These are phyloP conservation scores for Sclerotinia minor DNA, from an alignment of 2,329 filamentous ascomycete genomes.

Conservation along the genomic window DNA sequence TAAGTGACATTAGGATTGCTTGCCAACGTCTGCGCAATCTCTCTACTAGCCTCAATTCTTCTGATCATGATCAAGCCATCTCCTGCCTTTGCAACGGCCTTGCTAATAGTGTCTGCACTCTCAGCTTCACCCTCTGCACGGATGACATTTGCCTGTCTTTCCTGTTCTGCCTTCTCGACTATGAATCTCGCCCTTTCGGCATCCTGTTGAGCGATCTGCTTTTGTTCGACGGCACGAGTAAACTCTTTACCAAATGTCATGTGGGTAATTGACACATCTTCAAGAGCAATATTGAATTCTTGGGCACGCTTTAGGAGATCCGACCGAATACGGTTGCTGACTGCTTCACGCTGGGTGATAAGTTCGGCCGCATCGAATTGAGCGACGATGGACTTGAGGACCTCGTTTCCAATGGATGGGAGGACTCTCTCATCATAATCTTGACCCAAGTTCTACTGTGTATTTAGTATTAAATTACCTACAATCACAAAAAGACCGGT, in stretches of 20 bases:
- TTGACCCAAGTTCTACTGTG: slow-evolving; percentile 79
- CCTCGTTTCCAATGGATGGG: slow-evolving; percentile 98
- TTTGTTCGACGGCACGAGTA: slow-evolving; percentile 98
- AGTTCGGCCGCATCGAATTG: slow-evolving; percentile 98
- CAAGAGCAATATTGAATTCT: slow-evolving; percentile 98
- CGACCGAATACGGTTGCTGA: slow-evolving; percentile 88
- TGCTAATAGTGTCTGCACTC: slow-evolving; percentile 91
- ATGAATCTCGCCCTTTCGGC: slow-evolving; percentile 97
- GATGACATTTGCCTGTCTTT: slow-evolving; percentile 97
- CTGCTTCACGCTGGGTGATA: slow-evolving; percentile 97
- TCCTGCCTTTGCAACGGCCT: slow-evolving; percentile 87
- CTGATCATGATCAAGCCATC: slow-evolving; percentile 94
- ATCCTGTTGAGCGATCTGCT: slow-evolving; percentile 99
- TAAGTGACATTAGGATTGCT: slow-evolving; percentile 95
- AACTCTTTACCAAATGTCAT: slow-evolving; percentile 99
- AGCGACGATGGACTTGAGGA: slow-evolving; percentile 96
- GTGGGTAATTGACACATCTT: slow-evolving; percentile 98
- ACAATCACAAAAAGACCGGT: not conserved
- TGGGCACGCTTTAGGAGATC: slow-evolving; percentile 89
- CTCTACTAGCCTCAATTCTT: slow-evolving; percentile 94
- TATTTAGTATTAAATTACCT: slow-evolving; percentile 3
- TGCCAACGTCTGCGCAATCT: slow-evolving; percentile 88
- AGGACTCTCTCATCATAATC: slow-evolving; percentile 99
- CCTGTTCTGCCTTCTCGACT: slow-evolving; percentile 97
- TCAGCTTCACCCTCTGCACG: slow-evolving; percentile 97